Percentiles rank a stretch among this genome's conserved stretches.
Conservation (phyloP, 148 eudicot genomes). For the Dianthus caryophyllus region DNA sequence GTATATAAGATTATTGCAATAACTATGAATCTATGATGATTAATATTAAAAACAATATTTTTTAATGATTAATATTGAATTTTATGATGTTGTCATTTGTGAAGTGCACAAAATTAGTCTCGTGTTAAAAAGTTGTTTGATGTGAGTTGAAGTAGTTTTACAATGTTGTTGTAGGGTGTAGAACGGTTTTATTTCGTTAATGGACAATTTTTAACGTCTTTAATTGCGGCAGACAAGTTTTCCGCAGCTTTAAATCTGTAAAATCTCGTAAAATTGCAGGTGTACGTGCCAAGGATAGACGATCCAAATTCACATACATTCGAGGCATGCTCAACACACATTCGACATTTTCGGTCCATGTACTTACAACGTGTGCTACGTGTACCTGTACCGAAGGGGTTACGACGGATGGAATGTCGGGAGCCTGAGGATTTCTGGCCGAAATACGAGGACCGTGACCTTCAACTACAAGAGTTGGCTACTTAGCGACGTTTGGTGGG, state of each 20-base stretch:
- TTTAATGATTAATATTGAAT: too few relatives aligned
- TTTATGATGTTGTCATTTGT: too few relatives aligned
- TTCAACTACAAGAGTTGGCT: constrained; percentile 39
- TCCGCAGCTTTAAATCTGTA: not conserved
- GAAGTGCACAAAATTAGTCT: too few relatives aligned
- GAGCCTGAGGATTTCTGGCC: constrained; percentile 39
- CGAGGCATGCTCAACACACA: constrained; percentile 52
- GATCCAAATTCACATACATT: constrained; percentile 41
- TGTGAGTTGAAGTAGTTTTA: too few relatives aligned
- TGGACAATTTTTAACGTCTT: not conserved
- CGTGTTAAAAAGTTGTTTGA: too few relatives aligned
- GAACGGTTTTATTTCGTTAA: too few relatives aligned
- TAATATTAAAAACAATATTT: too few relatives aligned
- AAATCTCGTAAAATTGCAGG: constrained; percentile 29
- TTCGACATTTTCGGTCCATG: constrained; percentile 49
- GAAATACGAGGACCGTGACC: constrained; percentile 30
- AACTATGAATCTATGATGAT: too few relatives aligned
- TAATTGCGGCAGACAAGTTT: not conserved
- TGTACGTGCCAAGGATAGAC: constrained; percentile 49
- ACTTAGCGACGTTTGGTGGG: constrained; percentile 43
- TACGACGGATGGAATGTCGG: constrained; percentile 51
- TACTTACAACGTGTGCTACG: constrained; percentile 46
- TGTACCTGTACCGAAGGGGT: constrained; percentile 44
- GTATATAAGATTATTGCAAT: too few relatives aligned
- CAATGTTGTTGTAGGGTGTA: too few relatives aligned